Base-by-base conservation (phyloP, 2,329 filamentous ascomycete genomes). In the Alternaria brassicicola region DNA sequence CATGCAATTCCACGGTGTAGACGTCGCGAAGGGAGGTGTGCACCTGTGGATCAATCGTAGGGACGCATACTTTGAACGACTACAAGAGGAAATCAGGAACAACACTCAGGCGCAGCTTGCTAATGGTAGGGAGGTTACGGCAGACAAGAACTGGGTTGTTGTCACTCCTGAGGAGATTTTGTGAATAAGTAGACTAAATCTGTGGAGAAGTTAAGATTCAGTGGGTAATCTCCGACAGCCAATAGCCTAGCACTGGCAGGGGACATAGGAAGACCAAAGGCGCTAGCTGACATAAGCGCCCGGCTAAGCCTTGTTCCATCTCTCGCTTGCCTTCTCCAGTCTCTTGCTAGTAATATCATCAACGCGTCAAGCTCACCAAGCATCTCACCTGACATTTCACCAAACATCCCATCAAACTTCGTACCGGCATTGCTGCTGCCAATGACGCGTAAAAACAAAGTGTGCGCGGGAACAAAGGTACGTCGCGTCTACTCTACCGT, bases 1-100 rank as follows among this genome's bases (percentile, higher is more conserved):
- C 50, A 74, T 74, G 71, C 62, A 69, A 2, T 72, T 74, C 50
- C 69, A 74, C 36, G 70, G 69, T 6, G 70, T 74, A 0, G 71
- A 74, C 31, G 64, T 62, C 3, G 57, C 55, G 2, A 72, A 72
- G 57, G 71, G 70, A 8, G 71, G 71, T 6, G 60, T 74, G 35
- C 70, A 72, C 52, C 49, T 74, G 43, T 74, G 71, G 70, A 61
- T 74, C 25, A 74, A 72, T 30, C 66, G 70, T 5, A 58, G 52
- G 15, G 65, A 68, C 25, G 57, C 59, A 6, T 64, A 64, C 35
- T 66, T 63, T 25, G 59, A 70, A 53, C 49, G 38, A 5, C 58
- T 74, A 6, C 54, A 68, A 33, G 63, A 61, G 12, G 62, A 72
- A 50, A 72, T 72, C 35, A 55, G 42, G 39, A 65, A 68, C 23